Evolutionary conservation across 495 filamentous ascomycete species (phyloP), one percentile per base, ranked within the genome.

Genomic region (Halenospora varia): DNA sequence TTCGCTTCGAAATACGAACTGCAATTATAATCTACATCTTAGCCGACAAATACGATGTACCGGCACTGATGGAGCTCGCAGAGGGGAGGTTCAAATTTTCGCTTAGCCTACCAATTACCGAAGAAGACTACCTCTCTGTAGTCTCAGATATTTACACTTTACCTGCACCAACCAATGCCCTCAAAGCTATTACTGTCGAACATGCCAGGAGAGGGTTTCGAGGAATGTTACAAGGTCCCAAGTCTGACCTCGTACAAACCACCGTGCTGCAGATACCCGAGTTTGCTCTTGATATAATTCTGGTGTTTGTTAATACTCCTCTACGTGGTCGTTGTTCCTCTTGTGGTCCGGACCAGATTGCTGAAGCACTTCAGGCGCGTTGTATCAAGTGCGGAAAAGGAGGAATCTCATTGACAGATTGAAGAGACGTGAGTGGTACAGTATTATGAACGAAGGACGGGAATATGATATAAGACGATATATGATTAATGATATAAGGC

Each of bases 31-130:
- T 20, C 6, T 56, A 56, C 19, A 56, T 18, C 41, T 24, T 56
- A 39, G 53, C 53, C 18, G 53, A 56, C 23, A 56, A 56, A 49
- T 56, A 56, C 24, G 24, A 56, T 22, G 20, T 56, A 35, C 53
- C 25, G 23, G 19, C 42, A 9, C 40, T 56, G 25, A 56, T 56
- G 44, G 18, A 20, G 25, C 53, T 56, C 23, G 53, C 44, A 48
- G 45, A 35, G 18, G 24, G 25, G 18, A 48, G 35, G 53, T 56
- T 48, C 45, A 56, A 49, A 49, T 19, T 11, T 48, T 39, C 45
- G 11, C 24, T 56, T 20, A 10, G 8, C 42, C 18, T 2, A 15
- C 24, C 17, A 11, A 2, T 24, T 10, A 29, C 53, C 26, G 6
- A 15, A 13, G 24, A 25, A 56, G 53, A 56, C 11, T 56, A 25